Evolutionary conservation across 1,284 basidiomycete species (phyloP).

Genomic region (Tremellales sp.): DNA sequence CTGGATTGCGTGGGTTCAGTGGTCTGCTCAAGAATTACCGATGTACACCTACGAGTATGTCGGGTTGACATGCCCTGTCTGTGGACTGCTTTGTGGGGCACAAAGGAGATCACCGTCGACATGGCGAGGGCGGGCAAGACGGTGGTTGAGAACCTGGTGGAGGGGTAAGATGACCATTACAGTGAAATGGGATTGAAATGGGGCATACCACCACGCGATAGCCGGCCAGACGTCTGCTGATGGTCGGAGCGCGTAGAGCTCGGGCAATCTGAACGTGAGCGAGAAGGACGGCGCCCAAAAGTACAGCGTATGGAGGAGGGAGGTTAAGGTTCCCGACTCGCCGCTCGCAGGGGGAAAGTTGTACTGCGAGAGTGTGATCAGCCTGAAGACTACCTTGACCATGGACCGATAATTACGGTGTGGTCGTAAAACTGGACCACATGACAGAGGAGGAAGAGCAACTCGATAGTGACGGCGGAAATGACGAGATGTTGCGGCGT

Average conservation of each 20-base stretch:
- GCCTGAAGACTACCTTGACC: background rate
- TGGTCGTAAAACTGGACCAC: slow-evolving; percentile 39
- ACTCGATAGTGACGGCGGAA: slow-evolving; percentile 30
- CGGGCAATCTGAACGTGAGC: slow-evolving; percentile 30
- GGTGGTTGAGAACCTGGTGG: slow-evolving; percentile 36
- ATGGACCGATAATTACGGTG: slow-evolving; percentile 14
- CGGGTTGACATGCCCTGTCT: too few relatives aligned
- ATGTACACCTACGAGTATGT: background rate
- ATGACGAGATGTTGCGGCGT: slow-evolving; percentile 28
- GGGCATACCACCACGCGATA: slow-evolving; percentile 42
- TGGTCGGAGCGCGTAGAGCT: slow-evolving; percentile 20
- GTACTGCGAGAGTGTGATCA: slow-evolving; percentile 10
- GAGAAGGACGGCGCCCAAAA: slow-evolving; percentile 40
- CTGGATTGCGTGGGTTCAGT: slow-evolving; percentile 2
- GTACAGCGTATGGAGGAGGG: slow-evolving; percentile 34
- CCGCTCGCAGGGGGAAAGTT: slow-evolving; percentile 35
- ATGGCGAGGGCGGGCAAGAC: slow-evolving; percentile 39
- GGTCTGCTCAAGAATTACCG: background rate
- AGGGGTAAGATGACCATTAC: background rate
- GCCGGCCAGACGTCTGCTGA: slow-evolving; percentile 34
- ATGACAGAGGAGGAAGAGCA: slow-evolving; percentile 31
- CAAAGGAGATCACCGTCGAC: slow-evolving; percentile 41
- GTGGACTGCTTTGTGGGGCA: slow-evolving; percentile 31
- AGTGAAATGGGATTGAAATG: background rate
- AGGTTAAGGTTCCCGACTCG: slow-evolving; percentile 27